Percentiles rank a stretch among this genome's conserved stretches.
Conservation (phyloP, 192 early-diverging fungal genomes). For the Phycomyces nitens region DNA sequence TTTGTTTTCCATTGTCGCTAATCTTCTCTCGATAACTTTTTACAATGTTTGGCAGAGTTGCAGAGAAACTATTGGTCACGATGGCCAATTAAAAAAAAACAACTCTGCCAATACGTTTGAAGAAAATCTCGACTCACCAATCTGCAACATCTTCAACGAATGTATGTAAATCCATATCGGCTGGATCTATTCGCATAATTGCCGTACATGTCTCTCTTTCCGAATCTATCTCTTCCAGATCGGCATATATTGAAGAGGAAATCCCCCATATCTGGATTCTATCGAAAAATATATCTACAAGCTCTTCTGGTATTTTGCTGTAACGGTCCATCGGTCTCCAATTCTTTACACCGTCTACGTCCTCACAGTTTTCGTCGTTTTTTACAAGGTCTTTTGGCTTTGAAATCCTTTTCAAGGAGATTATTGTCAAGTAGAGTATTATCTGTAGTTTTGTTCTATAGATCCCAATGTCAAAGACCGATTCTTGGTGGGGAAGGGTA, state of each 20-base stretch:
- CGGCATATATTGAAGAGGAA: background rate
- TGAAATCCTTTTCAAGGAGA: too few relatives aligned
- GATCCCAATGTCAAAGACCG: too few relatives aligned
- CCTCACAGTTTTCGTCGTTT: background rate
- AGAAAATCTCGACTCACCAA: background rate
- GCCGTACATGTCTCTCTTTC: background rate
- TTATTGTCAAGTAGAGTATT: too few relatives aligned
- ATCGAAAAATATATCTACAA: conserved; percentile 1
- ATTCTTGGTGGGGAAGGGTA: too few relatives aligned
- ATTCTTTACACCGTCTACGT: background rate
- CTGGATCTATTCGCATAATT: background rate
- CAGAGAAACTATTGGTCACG: too few relatives aligned
- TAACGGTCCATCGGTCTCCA: background rate
- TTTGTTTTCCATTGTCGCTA: too few relatives aligned
- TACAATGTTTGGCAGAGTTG: too few relatives aligned
- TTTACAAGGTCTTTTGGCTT: background rate
- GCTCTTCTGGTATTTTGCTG: background rate
- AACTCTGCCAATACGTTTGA: too few relatives aligned
- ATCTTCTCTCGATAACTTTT: too few relatives aligned
- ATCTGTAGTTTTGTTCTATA: too few relatives aligned
- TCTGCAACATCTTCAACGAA: background rate
- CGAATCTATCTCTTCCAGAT: background rate
- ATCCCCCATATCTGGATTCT: background rate
- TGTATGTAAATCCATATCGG: background rate
- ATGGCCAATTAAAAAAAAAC: too few relatives aligned